Evolutionary conservation across 441 rosid species (phyloP).

Genomic region (Erodium trifolium): DNA sequence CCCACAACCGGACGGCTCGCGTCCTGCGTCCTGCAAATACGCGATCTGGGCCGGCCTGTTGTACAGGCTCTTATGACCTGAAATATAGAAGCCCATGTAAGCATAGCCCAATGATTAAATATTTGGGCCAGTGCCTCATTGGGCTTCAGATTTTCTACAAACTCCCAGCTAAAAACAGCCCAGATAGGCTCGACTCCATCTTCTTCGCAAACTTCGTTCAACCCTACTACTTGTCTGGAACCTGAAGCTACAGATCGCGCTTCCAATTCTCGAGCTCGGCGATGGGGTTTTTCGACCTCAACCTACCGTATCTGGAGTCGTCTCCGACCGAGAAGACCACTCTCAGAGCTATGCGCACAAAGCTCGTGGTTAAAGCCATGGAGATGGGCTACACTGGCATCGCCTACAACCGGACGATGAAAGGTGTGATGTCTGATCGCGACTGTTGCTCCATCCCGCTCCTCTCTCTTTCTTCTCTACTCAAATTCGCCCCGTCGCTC

Average conservation of each 20-base stretch:
- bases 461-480: constrained; percentile 55
- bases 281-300: constrained; percentile 81
- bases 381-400: constrained; percentile 86
- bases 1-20: too few species aligned
- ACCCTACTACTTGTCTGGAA: constrained; percentile 2
- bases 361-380: constrained; percentile 60
- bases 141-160: background rate
- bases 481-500: constrained; percentile 51
- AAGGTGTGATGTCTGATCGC: constrained; percentile 66
- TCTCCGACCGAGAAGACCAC: constrained; percentile 23
- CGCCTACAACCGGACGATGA: constrained; percentile 64
- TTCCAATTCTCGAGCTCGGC: background rate
- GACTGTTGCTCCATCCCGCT: constrained; percentile 66
- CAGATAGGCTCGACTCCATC: background rate
- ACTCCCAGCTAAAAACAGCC: background rate
- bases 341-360: constrained; percentile 38
- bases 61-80: too few species aligned
- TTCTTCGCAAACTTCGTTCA: background rate
- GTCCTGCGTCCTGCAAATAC: too few species aligned
- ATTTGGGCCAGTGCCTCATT: background rate
- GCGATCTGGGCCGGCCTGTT: too few species aligned
- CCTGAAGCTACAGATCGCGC: background rate
- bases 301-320: constrained; percentile 42
- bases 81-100: too few species aligned
- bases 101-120: background rate